Percentiles rank a stretch among this genome's conserved stretches.
Evolutionary conservation across 139 green algal genomes (phyloP).

Genomic region (Chlorella vulgaris): DNA sequence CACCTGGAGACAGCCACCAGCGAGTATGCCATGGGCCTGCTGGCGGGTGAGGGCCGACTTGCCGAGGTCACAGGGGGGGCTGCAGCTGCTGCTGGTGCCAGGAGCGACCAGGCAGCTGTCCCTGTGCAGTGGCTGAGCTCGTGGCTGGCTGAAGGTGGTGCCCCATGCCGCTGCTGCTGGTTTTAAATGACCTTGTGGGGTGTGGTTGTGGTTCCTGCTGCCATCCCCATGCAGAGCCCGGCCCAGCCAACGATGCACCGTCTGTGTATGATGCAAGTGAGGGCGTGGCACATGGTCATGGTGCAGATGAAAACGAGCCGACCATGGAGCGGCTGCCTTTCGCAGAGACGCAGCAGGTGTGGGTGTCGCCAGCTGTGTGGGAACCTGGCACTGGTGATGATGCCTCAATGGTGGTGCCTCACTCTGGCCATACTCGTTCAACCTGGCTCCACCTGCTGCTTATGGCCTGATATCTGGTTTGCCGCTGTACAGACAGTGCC

Average conservation of each 20-base stretch:
- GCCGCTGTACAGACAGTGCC: conserved; percentile 65
- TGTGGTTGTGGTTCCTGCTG: no score
- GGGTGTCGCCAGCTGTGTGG: no score
- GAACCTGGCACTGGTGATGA: neutral
- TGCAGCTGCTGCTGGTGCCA: neutral
- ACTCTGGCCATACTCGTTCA: no score
- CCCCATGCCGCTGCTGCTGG: no score
- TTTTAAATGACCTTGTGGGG: no score
- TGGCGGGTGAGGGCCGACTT: conserved; percentile 4
- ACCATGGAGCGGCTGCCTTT: neutral
- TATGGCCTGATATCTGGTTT: neutral
- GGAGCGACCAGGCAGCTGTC: no score
- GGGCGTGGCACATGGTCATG: neutral
- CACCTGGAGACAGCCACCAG: conserved; percentile 81
- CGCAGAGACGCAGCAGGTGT: conserved; percentile 30
- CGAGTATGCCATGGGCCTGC: conserved; percentile 40
- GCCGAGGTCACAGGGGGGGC: no score
- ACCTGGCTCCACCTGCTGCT: neutral
- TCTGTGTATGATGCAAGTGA: conserved; percentile 20
- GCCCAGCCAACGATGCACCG: neutral
- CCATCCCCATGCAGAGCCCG: conserved; percentile 10
- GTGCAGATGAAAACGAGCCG: conserved; percentile 9
- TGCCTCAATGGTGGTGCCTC: no score
- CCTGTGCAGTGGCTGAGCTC: no score
- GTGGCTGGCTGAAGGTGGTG: no score